Percentiles rank a stretch among this genome's conserved stretches.
phyloP scores from a whole-genome alignment of 352 stramenopile genomes.

The Blastocystis sp. region DNA sequence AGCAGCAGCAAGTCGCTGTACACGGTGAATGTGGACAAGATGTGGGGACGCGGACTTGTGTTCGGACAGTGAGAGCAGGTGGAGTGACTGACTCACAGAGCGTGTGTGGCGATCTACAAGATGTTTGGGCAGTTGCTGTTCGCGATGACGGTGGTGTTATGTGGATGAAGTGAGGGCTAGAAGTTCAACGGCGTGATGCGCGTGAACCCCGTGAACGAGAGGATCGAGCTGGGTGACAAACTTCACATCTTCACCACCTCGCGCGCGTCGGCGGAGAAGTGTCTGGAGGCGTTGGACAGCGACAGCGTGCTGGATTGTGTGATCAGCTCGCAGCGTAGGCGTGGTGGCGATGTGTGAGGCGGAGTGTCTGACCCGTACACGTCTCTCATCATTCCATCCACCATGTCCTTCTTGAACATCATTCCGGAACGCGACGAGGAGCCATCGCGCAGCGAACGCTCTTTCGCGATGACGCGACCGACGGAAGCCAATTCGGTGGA shows the following conservation, averaged over 20 bases:
- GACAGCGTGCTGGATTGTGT: constrained; percentile 19
- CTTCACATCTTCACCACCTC: constrained; percentile 57
- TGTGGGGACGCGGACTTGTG: not conserved
- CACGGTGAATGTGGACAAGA: not conserved
- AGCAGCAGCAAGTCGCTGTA: constrained; percentile 33
- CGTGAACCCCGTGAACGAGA: constrained; percentile 21
- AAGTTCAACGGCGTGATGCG: constrained; percentile 35
- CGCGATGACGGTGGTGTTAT: constrained; percentile 22
- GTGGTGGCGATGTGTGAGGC: not conserved
- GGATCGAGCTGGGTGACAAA: not conserved
- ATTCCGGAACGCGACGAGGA: constrained; percentile 35
- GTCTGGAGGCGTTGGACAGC: not conserved
- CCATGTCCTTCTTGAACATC: constrained; percentile 35
- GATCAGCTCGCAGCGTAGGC: not conserved
- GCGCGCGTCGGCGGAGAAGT: not conserved
- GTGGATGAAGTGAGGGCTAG: not conserved
- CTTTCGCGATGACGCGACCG: not conserved
- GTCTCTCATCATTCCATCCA: not conserved
- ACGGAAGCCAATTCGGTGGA: not conserved
- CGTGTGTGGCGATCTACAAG: constrained; percentile 45
- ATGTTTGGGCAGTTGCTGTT: constrained; percentile 21
- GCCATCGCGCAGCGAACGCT: not conserved
- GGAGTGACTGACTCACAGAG: not conserved
- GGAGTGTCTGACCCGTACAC: constrained; percentile 10
- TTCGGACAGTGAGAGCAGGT: constrained; percentile 31